A percentile compares a stretch with the other conserved stretches of the same genome.
Conservation (phyloP, 2,329 filamentous ascomycete species). For the Alternaria triticina region DNA sequence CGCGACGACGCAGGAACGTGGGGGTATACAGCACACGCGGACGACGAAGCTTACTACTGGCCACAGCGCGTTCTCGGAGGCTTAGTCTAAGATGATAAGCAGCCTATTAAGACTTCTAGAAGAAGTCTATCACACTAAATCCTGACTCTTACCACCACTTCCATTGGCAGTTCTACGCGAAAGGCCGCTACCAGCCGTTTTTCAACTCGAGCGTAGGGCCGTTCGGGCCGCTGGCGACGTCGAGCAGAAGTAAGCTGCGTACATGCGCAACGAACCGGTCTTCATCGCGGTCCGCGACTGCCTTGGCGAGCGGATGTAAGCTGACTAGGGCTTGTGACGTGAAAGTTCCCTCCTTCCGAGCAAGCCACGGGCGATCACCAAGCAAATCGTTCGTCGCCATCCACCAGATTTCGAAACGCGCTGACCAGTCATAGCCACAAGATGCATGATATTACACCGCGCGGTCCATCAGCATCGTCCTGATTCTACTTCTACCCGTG, state of each 20-base stretch:
- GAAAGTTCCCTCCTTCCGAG: background rate
- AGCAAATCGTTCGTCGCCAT: constrained; percentile 1
- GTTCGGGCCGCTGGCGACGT: constrained; percentile 6
- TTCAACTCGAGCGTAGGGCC: background rate
- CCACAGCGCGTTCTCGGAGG: background rate
- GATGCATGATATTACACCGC: background rate
- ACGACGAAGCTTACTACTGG: background rate
- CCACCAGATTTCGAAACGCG: background rate
- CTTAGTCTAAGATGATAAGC: constrained; percentile 1
- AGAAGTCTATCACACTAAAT: background rate
- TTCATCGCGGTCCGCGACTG: constrained; percentile 6
- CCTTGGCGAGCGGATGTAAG: constrained; percentile 15
- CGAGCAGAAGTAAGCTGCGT: background rate
- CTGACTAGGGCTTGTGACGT: constrained; percentile 17
- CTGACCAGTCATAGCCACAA: constrained; percentile 2
- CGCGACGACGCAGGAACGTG: background rate
- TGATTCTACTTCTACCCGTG: background rate
- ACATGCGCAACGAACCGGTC: background rate
- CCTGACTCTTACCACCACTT: background rate
- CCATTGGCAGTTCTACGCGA: background rate
- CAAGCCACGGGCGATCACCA: background rate
- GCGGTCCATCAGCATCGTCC: background rate
- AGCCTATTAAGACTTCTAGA: constrained; percentile 1
- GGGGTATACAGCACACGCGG: constrained; percentile 2
- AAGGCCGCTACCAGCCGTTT: constrained; percentile 1